phyloP scores from a whole-genome alignment of 495 filamentous ascomycete species.

The Bombardia bombarda region DNA sequence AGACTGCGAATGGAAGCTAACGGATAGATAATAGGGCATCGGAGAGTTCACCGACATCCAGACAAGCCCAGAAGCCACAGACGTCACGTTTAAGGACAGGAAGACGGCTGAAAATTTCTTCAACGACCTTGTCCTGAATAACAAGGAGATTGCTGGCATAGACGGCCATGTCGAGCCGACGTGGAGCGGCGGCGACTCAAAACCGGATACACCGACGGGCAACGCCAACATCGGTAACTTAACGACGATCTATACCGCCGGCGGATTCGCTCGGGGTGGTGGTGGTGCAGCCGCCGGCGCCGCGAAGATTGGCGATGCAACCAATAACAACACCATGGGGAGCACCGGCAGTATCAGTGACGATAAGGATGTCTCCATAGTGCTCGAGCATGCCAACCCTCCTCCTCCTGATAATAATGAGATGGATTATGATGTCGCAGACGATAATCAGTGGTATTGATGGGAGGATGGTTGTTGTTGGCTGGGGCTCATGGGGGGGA shows the following conservation, averaged over 20 bases:
- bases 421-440: slow-evolving; percentile 38
- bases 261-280: neutral
- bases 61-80: slow-evolving; percentile 50
- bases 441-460: slow-evolving; percentile 33
- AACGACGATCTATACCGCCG: neutral
- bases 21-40: slow-evolving; percentile 53
- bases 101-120: slow-evolving; percentile 84
- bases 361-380: slow-evolving; percentile 29
- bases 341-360: slow-evolving; percentile 4
- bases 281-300: neutral
- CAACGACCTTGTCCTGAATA: slow-evolving; percentile 47
- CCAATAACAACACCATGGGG: neutral
- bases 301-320: neutral
- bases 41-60: slow-evolving; percentile 78
- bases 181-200: slow-evolving; percentile 53
- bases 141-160: slow-evolving; percentile 58
- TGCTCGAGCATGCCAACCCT: slow-evolving; percentile 13
- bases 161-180: slow-evolving; percentile 63
- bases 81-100: slow-evolving; percentile 78
- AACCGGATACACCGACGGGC: neutral
- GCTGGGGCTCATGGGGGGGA: too few species aligned
- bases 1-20: too few species aligned
- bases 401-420: slow-evolving; percentile 5
- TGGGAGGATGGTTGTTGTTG: too few species aligned
- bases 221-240: too few species aligned